Base-by-base conservation (phyloP, 1,139 yeast genomes). In the Nakaseomyces sp. region DNA sequence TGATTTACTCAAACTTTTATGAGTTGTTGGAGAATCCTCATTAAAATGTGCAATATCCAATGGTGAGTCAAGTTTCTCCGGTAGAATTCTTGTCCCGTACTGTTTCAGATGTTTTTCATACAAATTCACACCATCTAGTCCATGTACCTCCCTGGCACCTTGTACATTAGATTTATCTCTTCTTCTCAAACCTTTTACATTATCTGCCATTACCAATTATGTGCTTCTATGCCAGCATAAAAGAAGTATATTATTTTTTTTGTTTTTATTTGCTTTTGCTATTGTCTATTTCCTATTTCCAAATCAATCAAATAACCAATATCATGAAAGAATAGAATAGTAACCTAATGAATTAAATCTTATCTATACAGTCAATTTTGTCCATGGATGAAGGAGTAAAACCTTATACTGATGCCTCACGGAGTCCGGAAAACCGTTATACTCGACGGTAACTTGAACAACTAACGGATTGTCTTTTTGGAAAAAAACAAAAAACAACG, bases 1-100 rank as follows among this genome's bases (percentile, higher is more conserved):
- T 20, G 28, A 20, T 22, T 13, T 20, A 15, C 18, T 22, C 38
- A 20, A 3, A 13, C 38, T 35, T 8, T 22, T 20, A 9, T 20
- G 28, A 5, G 38, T 35, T 9, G 38, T 35, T 8, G 38, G 38
- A 2, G 38, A 35, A n/a, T 22, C 38, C 12, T n/a, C 38, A 22
- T 35, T 35, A 10, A 35, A 35, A 8, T 20, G 18, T 13, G 28
- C 28, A 15, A 35, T 20, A 8, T 35, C 28, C 2, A 13, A 5
- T 9, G 38, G 38, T 8, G 28, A 7, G 8, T 20, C 28, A 1
- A 35, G 13, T 1, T 35, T 22, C 6, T 13, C 18, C 8, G 18
- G 10, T 22, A n/a, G 17, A 6, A 35, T 20, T 35, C 28, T 35
- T 1, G 26, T 35, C 9, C 38, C 38, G n/a, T 35, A 35, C 13